These are phyloP conservation scores for Lepiota venenata DNA, from an alignment of 768 basidiomycete genomes.

Conservation along the genomic window DNA sequence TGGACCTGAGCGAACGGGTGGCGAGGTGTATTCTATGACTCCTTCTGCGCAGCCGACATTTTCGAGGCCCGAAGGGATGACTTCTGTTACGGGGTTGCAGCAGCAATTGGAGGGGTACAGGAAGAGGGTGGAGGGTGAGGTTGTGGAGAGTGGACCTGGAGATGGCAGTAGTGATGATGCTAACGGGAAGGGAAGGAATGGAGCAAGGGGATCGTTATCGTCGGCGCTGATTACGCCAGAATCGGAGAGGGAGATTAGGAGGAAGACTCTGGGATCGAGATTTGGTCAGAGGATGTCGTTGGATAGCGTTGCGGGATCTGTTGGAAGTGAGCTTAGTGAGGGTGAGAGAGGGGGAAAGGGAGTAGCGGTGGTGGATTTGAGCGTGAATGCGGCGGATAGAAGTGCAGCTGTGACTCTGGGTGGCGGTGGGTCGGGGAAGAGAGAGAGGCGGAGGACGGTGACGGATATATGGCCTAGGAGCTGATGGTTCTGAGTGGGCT, in stretches of 20 bases:
- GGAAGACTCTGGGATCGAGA: slow-evolving; percentile 33
- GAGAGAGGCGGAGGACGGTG: slow-evolving; percentile 40
- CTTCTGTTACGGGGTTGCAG: slow-evolving; percentile 38
- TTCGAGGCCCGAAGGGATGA: slow-evolving; percentile 50
- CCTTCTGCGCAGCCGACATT: slow-evolving; percentile 44
- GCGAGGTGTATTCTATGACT: slow-evolving; percentile 46
- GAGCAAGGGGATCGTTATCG: background rate
- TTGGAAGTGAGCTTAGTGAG: slow-evolving; percentile 8
- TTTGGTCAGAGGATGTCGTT: slow-evolving; percentile 38
- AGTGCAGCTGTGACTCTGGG: slow-evolving; percentile 32
- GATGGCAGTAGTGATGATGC: background rate
- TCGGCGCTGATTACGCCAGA: slow-evolving; percentile 7
- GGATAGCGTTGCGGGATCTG: slow-evolving; percentile 32
- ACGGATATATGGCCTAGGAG: slow-evolving; percentile 41
- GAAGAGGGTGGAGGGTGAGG: slow-evolving; percentile 22
- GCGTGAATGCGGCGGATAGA: slow-evolving; percentile 35
- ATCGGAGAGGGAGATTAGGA: slow-evolving; percentile 46
- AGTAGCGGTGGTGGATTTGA: slow-evolving; percentile 15
- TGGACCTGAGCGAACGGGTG: slow-evolving; percentile 39
- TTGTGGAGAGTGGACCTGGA: background rate
- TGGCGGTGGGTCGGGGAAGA: slow-evolving; percentile 20
- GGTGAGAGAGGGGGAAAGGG: slow-evolving; percentile 14
- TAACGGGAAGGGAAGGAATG: slow-evolving; percentile 6
- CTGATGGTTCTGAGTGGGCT: slow-evolving; percentile 12
- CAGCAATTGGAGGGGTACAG: slow-evolving; percentile 41